A percentile compares a stretch with the other conserved stretches of the same genome.
phyloP scores from a whole-genome alignment of 495 filamentous ascomycete species.

The Aspergillus ostianus region DNA sequence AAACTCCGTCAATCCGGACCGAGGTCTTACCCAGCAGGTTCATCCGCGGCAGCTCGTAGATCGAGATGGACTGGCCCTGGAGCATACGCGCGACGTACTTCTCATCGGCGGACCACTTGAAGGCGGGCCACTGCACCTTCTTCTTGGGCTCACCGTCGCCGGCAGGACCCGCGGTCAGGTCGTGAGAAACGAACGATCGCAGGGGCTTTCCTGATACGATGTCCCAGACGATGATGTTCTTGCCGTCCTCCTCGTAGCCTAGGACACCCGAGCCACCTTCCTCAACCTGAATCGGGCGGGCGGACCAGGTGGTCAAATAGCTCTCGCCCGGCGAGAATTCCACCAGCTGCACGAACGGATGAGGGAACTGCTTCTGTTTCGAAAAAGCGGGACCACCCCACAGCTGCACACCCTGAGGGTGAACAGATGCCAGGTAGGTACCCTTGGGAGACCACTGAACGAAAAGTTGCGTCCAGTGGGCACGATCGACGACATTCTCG shows the following conservation, averaged over 20 bases:
- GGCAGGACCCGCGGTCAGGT: constrained; percentile 57
- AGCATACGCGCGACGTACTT: constrained; percentile 93
- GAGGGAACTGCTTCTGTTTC: constrained; percentile 85
- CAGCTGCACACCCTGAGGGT: constrained; percentile 91
- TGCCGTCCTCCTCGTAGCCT: constrained; percentile 89
- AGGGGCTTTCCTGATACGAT: constrained; percentile 85
- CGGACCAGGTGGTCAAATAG: constrained; percentile 95
- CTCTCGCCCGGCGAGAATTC: constrained; percentile 94
- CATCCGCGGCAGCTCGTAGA: constrained; percentile 94
- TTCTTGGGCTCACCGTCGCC: constrained; percentile 73
- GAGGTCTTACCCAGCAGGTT: constrained; percentile 81
- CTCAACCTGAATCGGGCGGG: constrained; percentile 83
- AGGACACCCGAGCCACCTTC: constrained; percentile 76
- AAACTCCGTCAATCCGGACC: constrained; percentile 92
- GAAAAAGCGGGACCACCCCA: constrained; percentile 92
- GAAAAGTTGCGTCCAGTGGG: constrained; percentile 95
- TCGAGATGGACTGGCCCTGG: constrained; percentile 82
- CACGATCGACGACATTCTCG: constrained; percentile 83
- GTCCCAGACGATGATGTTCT: constrained; percentile 99
- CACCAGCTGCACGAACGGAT: constrained; percentile 91
- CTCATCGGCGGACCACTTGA: constrained; percentile 98
- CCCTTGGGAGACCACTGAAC: constrained; percentile 96
- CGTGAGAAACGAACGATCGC: constrained; percentile 87
- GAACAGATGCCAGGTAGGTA: constrained; percentile 90
- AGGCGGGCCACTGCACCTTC: constrained; percentile 96